These are phyloP conservation scores for Thuidium tamariscinum DNA, from an alignment of 225 moss, liverwort and hornwort genomes.

Conservation along the genomic window DNA sequence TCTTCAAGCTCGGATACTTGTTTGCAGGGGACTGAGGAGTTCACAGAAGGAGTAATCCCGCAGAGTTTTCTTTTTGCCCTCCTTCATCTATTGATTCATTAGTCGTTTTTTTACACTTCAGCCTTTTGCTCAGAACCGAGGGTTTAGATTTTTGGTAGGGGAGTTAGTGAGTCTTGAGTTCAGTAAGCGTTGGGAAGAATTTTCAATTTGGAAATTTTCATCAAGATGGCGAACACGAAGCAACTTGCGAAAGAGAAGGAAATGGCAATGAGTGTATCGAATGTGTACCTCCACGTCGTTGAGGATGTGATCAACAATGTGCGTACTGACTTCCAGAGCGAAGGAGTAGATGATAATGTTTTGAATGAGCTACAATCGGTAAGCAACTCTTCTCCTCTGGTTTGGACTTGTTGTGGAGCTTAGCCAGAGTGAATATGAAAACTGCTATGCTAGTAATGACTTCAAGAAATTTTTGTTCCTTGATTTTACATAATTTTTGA, in stretches of 20 bases:
- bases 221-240: background rate
- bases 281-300: background rate
- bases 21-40: background rate
- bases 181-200: background rate
- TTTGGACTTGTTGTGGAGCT: background rate
- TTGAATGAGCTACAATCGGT: background rate
- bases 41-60: background rate
- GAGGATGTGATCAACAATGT: background rate
- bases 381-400: background rate
- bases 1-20: background rate
- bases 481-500: background rate
- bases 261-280: background rate
- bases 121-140: background rate
- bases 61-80: background rate
- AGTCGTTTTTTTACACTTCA: background rate
- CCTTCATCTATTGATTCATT: background rate
- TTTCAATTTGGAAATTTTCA: background rate
- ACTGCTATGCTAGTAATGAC: background rate
- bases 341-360: background rate
- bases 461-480: background rate
- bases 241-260: background rate
- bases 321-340: background rate
- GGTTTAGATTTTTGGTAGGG: background rate
- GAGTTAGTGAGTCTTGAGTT: background rate
- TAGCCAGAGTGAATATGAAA: background rate